Evolutionary conservation across 2,329 filamentous ascomycete species (phyloP), one percentile per base, ranked within the genome.

Genomic region (Penicillium sp.): DNA sequence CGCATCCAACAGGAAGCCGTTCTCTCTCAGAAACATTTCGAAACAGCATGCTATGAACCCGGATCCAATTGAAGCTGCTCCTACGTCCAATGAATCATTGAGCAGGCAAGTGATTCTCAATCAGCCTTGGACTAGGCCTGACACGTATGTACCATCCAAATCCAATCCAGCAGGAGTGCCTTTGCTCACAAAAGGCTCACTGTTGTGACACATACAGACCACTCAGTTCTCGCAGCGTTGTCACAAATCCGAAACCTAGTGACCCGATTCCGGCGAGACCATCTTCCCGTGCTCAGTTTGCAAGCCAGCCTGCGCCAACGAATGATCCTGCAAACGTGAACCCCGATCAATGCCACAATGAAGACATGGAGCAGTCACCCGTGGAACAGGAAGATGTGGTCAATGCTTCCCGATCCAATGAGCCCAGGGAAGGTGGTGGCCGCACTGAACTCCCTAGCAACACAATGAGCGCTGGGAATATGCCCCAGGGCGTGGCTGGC

Each of bases 11-110:
- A 60, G 52, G 21, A 67, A 61, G 31, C 50, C 47, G 1, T 70
- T 70, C 36, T 64, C 65, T 1, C 57, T 69, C 13, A 60, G 60
- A 40, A 42, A 50, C 8, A 27, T 58, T 6, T n/a, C 49, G 22
- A 66, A 55, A 18, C 52, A 55, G 13, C 9, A 45, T 13, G 24
- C 50, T 3, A 31, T 54, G 8, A 46, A 29, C 3, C 18, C 34
- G 14, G 6, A 43, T 22, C 10, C 43, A 34, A 16, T 43, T 21
- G 16, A 16, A 3, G 3, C 22, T 29, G 1, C 10, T 21, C 32
- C 6, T 7, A 9, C 18, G 8, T 27, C 47, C 14, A 45, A 9
- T 2, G 46, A 50, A 18, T n/a, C 8, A 3, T 14, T n/a, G 18
- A 27, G 8, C 14, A 21, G 18, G 22, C 31, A 24, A 5, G n/a